phyloP scores from a whole-genome alignment of 2,329 filamentous ascomycete species.

The Nigrograna mackinnonii region DNA sequence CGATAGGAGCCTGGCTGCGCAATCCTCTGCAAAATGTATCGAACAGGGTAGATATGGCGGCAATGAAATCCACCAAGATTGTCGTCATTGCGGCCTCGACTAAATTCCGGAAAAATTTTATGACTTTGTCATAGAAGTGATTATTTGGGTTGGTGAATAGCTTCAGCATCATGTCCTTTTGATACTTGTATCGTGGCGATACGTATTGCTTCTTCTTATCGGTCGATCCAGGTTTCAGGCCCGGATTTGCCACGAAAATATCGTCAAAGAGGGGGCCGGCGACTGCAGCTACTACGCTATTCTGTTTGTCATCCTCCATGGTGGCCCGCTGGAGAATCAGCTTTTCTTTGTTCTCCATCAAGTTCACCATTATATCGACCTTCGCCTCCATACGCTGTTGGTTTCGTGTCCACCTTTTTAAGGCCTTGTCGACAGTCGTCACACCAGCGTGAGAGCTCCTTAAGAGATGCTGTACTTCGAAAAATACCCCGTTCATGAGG shows the following conservation, averaged over 20 bases:
- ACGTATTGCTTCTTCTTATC: conserved; percentile 14
- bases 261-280: conserved; percentile 16
- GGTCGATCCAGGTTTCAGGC: conserved; percentile 5
- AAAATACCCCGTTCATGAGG: conserved; percentile 5
- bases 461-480: conserved; percentile 5
- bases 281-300: conserved; percentile 14
- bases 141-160: neutral
- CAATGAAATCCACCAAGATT: neutral
- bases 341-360: conserved; percentile 11
- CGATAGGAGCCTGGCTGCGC: neutral
- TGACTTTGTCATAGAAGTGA: conserved; percentile 3
- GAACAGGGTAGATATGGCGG: neutral
- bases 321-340: conserved; percentile 7
- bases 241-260: conserved; percentile 10
- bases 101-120: neutral
- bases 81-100: neutral
- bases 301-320: conserved; percentile 12
- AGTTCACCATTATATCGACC: neutral
- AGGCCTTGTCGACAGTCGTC: conserved; percentile 17
- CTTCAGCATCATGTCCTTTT: conserved; percentile 10
- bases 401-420: conserved; percentile 11
- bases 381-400: conserved; percentile 7
- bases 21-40: neutral
- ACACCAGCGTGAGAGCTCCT: conserved; percentile 15
- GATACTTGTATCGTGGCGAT: conserved; percentile 12